Evolutionary conservation across 2,329 filamentous ascomycete genomes (phyloP), one percentile per base, ranked within the genome.

Genomic region (Trichoderma harzianum): DNA sequence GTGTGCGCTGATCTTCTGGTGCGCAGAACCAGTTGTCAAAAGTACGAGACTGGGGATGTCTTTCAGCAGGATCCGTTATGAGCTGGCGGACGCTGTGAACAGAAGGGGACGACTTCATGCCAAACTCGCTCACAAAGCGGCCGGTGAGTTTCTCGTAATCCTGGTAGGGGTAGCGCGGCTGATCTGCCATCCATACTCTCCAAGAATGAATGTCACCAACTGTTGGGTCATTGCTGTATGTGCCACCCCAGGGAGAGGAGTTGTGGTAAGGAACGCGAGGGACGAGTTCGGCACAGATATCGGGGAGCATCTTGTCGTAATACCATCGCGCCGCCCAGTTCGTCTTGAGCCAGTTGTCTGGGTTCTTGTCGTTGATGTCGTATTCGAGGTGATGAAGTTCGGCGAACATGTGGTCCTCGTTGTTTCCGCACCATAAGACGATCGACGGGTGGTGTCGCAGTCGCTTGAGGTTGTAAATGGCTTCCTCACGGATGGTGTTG

Each of bases 401-500:
- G 5, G 67, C 67, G 24, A 69, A 69, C 67, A 69, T 69, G 28
- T 69, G 58, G 77, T 83, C 92, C 78, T 95, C 92, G 76, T 95
- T 95, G 79, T 94, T 94, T 4, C 93, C 93, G 16, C 91, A 92
- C 82, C 90, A 94, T 63, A 95, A 88, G n/a, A 92, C 88, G 72
- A 95, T 86, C 0, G 88, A 92, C 1, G 92, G 86, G 73, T 89
- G 88, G 70, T 86, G 84, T 58, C 87, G 81, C 34, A 90, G 76
- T 10, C 87, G 81, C 64, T 85, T 85, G 62, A 93, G 84, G 76
- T 92, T 91, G 69, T 88, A 86, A 47, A 85, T 82, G 61, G 88
- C 88, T 78, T 92, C 90, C 32, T 81, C 80, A 75, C 87, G 84
- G 76, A 92, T 87, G 11, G 87, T 89, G 61, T 84, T 80, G 43